Percentiles rank a stretch among this genome's conserved stretches.
phyloP scores from a whole-genome alignment of 352 stramenopile species.

The Phytophthora nicotianae region DNA sequence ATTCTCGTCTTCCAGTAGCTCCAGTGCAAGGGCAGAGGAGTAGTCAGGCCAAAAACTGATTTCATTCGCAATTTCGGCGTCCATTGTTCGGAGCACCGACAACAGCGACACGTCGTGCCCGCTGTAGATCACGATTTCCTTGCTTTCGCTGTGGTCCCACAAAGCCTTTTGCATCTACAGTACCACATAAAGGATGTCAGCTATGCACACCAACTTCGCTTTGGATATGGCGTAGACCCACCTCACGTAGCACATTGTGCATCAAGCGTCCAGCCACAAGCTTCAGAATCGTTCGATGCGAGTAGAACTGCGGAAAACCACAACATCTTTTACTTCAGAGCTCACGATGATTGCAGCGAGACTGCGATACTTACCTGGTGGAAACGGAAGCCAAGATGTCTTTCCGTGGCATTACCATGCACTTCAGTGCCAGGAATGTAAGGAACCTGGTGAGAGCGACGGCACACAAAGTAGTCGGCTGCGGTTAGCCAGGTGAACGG shows the following conservation, averaged over 20 bases:
- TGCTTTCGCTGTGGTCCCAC: conserved; percentile 37
- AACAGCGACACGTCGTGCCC: conserved; percentile 84
- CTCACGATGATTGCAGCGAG: background rate
- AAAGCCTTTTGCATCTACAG: conserved; percentile 52
- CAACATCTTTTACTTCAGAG: conserved; percentile 7
- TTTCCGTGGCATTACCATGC: conserved; percentile 38
- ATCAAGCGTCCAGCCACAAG: conserved; percentile 69
- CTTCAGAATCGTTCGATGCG: conserved; percentile 64
- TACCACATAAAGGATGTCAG: conserved; percentile 1
- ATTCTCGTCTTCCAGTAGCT: conserved; percentile 67
- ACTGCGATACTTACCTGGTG: conserved; percentile 47
- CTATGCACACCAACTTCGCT: background rate
- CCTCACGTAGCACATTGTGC: conserved; percentile 61
- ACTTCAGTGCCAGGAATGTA: conserved; percentile 61
- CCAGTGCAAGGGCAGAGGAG: conserved; percentile 63
- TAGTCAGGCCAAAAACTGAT: conserved; percentile 77
- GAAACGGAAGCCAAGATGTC: conserved; percentile 78
- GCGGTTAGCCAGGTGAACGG: conserved; percentile 75
- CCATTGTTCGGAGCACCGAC: conserved; percentile 70
- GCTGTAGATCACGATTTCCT: conserved; percentile 79
- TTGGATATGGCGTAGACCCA: conserved; percentile 4
- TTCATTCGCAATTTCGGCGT: conserved; percentile 49
- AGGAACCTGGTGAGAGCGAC: conserved; percentile 52
- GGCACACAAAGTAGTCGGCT: conserved; percentile 81
- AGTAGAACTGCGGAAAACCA: conserved; percentile 64